These are phyloP conservation scores for Pseudonitzschia delicatissima DNA, from an alignment of 108 stramenopile species.

Conservation along the genomic window DNA sequence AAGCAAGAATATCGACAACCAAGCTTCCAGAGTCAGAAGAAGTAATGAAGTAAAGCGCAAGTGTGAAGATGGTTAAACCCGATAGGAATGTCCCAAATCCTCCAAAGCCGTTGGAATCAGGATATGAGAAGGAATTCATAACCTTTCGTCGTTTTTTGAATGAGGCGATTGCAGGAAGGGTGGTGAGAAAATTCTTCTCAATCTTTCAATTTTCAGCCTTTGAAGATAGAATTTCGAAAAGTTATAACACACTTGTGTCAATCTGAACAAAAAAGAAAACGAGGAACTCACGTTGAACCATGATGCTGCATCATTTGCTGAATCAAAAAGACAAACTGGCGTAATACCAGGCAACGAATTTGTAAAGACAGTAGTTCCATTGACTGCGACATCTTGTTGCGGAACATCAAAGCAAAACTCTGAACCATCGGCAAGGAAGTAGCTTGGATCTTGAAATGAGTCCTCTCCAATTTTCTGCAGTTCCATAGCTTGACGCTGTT, in stretches of 20 bases:
- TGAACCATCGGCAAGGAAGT: conserved; percentile 24
- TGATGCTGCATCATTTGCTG: conserved; percentile 17
- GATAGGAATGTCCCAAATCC: conserved; percentile 49
- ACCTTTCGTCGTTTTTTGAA: no score
- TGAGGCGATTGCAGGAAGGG: no score
- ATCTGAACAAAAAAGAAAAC: not conserved
- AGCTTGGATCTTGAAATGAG: conserved; percentile 21
- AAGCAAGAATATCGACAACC: conserved; percentile 55
- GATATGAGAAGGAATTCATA: conserved; percentile 39
- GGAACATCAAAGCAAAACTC: conserved; percentile 52
- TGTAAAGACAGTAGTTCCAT: conserved; percentile 26
- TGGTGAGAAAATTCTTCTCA: no score
- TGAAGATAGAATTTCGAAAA: no score
- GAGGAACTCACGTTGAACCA: conserved; percentile 52
- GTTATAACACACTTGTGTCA: no score
- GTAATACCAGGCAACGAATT: conserved; percentile 43
- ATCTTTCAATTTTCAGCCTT: no score
- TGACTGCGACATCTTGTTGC: conserved; percentile 33
- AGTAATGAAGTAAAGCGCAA: conserved; percentile 59
- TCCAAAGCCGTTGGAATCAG: conserved; percentile 22
- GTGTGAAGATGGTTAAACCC: conserved; percentile 37
- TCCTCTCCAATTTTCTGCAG: conserved; percentile 28
- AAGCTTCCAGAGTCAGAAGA: conserved; percentile 68
- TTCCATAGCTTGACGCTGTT: conserved; percentile 45
- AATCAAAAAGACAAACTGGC: conserved; percentile 42